Conservation (phyloP, 129 eudicot species). For the Artemisia argyi region DNA sequence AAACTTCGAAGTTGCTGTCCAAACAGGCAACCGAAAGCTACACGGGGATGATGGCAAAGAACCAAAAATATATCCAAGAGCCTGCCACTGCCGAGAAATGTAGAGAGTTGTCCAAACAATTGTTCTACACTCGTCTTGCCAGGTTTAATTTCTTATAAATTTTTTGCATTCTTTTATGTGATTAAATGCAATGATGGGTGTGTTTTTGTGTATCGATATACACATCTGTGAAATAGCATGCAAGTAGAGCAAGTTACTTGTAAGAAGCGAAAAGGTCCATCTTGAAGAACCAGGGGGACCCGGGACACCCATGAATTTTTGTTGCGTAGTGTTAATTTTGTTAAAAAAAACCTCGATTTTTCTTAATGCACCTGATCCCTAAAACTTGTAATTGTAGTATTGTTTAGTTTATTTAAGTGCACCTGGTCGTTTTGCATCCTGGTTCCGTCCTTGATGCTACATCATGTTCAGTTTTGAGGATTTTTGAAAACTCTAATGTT, state of each 20-base stretch:
- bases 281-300: too few relatives aligned
- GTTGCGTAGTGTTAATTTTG: too few relatives aligned
- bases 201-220: neutral
- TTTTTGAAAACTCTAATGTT: too few relatives aligned
- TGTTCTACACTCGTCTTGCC: slow-evolving; percentile 47
- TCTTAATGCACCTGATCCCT: too few relatives aligned
- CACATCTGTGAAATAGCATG: neutral
- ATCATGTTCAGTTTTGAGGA: too few relatives aligned
- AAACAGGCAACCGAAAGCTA: slow-evolving; percentile 6
- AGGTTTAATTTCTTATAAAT: slow-evolving; percentile 23
- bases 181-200: neutral
- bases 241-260: neutral
- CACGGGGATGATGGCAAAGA: slow-evolving; percentile 27
- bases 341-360: too few relatives aligned
- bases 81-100: slow-evolving; percentile 42
- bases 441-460: too few relatives aligned
- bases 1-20: neutral
- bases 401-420: too few relatives aligned
- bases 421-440: too few relatives aligned
- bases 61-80: slow-evolving; percentile 34
- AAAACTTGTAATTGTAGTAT: too few relatives aligned
- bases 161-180: neutral
- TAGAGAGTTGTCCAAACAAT: slow-evolving; percentile 35
- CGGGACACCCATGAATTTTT: too few relatives aligned
- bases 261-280: neutral